Percentiles rank a stretch among this genome's conserved stretches.
Conservation (phyloP, 2,329 filamentous ascomycete species). For the Fusarium acutatum region DNA sequence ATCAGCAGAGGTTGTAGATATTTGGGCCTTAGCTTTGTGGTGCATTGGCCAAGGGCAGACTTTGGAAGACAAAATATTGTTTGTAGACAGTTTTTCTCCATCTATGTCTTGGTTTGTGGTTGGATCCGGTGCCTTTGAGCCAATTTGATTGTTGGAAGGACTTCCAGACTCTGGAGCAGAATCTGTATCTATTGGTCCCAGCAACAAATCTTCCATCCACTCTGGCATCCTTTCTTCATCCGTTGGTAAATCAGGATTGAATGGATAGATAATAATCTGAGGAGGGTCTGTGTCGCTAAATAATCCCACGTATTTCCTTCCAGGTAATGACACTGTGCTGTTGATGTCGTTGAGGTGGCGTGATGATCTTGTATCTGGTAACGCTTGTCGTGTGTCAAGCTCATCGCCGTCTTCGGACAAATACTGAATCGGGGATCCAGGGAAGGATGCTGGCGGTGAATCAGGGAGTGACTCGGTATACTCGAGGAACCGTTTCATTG, state of each 20-base stretch:
- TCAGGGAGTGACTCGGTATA: neutral
- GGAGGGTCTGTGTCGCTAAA: neutral
- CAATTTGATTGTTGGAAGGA: accelerated
- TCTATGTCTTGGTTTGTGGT: accelerated
- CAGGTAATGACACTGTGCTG: accelerated
- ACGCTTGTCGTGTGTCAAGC: neutral
- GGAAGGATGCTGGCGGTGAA: neutral
- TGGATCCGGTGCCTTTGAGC: accelerated
- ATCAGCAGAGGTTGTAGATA: neutral
- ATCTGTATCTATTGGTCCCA: neutral
- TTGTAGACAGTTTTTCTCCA: accelerated
- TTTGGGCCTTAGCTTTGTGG: too few species aligned
- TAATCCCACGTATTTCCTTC: neutral
- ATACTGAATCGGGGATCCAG: neutral
- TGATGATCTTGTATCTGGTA: accelerated
- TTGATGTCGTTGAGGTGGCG: neutral
- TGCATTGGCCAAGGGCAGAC: accelerated
- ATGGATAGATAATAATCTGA: neutral
- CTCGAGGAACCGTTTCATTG: neutral
- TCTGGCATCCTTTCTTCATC: neutral
- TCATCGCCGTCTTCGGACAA: accelerated
- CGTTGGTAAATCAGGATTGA: neutral
- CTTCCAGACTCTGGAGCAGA: accelerated
- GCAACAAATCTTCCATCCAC: neutral
- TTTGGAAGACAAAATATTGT: accelerated